Conservation (phyloP, 768 basidiomycete genomes). For the Podaxis carcinomalis region DNA sequence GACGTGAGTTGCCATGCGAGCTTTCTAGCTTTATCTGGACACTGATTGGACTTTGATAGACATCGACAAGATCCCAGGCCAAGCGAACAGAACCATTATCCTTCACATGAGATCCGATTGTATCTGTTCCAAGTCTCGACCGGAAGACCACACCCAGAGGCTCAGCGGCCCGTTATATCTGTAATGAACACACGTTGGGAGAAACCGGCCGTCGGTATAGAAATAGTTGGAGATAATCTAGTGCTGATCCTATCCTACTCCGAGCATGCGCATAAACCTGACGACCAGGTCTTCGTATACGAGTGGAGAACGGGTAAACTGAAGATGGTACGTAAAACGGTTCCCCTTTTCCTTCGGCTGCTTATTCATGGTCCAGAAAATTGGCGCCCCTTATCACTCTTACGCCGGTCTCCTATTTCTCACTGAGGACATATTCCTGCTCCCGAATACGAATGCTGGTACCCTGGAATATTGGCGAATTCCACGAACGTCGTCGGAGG, state of each 20-base stretch:
- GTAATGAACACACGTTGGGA: slow-evolving; percentile 21
- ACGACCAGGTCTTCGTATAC: slow-evolving; percentile 34
- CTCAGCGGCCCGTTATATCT: slow-evolving; percentile 23
- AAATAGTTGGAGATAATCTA: slow-evolving; percentile 41
- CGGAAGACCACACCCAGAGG: slow-evolving; percentile 30
- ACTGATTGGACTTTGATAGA: not conserved
- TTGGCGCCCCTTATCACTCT: slow-evolving; percentile 19
- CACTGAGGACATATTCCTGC: slow-evolving; percentile 25
- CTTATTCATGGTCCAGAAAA: slow-evolving; percentile 11
- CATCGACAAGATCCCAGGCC: not conserved
- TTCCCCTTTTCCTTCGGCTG: not conserved
- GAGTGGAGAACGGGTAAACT: slow-evolving; percentile 38
- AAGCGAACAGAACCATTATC: not conserved
- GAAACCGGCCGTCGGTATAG: slow-evolving; percentile 34
- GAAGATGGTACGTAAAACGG: slow-evolving; percentile 26
- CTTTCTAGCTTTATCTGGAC: not conserved
- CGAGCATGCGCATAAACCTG: slow-evolving; percentile 10
- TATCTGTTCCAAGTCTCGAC: slow-evolving; percentile 28
- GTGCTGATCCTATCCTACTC: slow-evolving; percentile 31
- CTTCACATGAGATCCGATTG: slow-evolving; percentile 9
- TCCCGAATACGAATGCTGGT: slow-evolving; percentile 26
- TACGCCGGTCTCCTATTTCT: slow-evolving; percentile 31
- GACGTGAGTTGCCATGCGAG: slow-evolving; percentile 23
- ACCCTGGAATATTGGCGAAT: slow-evolving; percentile 35
- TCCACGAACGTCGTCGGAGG: slow-evolving; percentile 14